phyloP scores from a whole-genome alignment of 768 basidiomycete genomes.

The Dacryopinax primogenitus region DNA sequence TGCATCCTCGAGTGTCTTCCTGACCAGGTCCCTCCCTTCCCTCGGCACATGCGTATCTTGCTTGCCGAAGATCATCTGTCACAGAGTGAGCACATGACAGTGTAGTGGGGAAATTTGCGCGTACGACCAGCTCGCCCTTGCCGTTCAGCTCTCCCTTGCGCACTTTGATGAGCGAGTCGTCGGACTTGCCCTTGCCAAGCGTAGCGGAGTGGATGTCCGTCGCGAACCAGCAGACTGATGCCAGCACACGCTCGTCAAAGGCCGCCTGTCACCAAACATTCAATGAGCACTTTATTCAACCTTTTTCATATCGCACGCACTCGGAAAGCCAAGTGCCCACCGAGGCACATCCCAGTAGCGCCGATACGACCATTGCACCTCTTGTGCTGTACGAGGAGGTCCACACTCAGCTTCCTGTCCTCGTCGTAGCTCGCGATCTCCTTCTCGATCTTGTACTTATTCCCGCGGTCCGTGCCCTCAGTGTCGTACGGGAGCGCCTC shows the following conservation, averaged over 20 bases:
- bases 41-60: slow-evolving; percentile 94
- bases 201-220: slow-evolving; percentile 85
- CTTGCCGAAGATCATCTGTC: slow-evolving; percentile 88
- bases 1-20: slow-evolving; percentile 70
- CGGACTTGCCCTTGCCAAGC: slow-evolving; percentile 66
- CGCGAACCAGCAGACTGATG: slow-evolving; percentile 87
- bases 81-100: neutral
- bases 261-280: slow-evolving; percentile 45
- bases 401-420: slow-evolving; percentile 68
- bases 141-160: slow-evolving; percentile 58
- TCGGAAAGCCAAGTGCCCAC: slow-evolving; percentile 50
- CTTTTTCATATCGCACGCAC: slow-evolving; percentile 34
- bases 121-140: slow-evolving; percentile 73
- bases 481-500: slow-evolving; percentile 79
- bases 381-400: slow-evolving; percentile 53
- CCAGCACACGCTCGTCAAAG: slow-evolving; percentile 68
- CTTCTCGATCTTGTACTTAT: slow-evolving; percentile 91
- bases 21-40: slow-evolving; percentile 70
- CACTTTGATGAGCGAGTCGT: slow-evolving; percentile 67
- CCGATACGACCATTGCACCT: slow-evolving; percentile 92
- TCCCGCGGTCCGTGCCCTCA: slow-evolving; percentile 86
- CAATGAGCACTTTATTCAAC: slow-evolving; percentile 39
- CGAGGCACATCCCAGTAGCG: slow-evolving; percentile 83
- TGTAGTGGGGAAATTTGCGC: slow-evolving; percentile 21
- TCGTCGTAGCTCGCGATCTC: slow-evolving; percentile 77